These are phyloP conservation scores for Penicillium argentinense DNA, from an alignment of 495 filamentous ascomycete species.

Conservation along the genomic window DNA sequence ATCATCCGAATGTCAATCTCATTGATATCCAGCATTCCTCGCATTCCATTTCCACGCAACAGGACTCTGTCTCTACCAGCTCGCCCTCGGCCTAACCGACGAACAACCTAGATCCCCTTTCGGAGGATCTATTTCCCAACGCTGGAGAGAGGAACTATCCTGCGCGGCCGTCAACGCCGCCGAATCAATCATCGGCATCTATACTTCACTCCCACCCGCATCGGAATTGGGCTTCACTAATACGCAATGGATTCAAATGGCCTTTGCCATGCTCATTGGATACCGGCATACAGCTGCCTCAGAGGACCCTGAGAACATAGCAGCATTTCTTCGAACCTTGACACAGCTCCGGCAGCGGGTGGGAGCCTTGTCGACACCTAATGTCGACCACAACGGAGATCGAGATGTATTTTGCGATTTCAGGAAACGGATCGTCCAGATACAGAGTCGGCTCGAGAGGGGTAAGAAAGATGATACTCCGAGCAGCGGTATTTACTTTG, in stretches of 20 bases:
- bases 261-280: slow-evolving; percentile 20
- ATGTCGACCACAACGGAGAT: slow-evolving; percentile 16
- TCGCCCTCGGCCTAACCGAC: slow-evolving; percentile 10
- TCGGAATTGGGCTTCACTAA: slow-evolving; percentile 22
- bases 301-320: neutral
- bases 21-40: slow-evolving; percentile 14
- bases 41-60: slow-evolving; percentile 24
- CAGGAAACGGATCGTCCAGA: slow-evolving; percentile 8
- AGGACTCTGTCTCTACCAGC: slow-evolving; percentile 22
- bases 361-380: slow-evolving; percentile 12
- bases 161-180: slow-evolving; percentile 11
- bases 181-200: slow-evolving; percentile 11
- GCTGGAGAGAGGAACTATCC: slow-evolving; percentile 5
- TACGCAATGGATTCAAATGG: slow-evolving; percentile 27
- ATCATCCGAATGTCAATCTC: neutral
- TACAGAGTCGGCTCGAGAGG: slow-evolving; percentile 8
- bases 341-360: slow-evolving; percentile 12
- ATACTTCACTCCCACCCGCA: slow-evolving; percentile 15
- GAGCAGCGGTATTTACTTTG: neutral
- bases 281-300: slow-evolving; percentile 9
- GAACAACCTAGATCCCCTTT: neutral
- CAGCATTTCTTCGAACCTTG: slow-evolving; percentile 10
- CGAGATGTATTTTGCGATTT: slow-evolving; percentile 18
- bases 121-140: neutral
- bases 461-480: neutral